A percentile compares a stretch with the other conserved stretches of the same genome.
phyloP scores from a whole-genome alignment of 805 yeast species.

The Cyberlindnera euphorbiiphila region DNA sequence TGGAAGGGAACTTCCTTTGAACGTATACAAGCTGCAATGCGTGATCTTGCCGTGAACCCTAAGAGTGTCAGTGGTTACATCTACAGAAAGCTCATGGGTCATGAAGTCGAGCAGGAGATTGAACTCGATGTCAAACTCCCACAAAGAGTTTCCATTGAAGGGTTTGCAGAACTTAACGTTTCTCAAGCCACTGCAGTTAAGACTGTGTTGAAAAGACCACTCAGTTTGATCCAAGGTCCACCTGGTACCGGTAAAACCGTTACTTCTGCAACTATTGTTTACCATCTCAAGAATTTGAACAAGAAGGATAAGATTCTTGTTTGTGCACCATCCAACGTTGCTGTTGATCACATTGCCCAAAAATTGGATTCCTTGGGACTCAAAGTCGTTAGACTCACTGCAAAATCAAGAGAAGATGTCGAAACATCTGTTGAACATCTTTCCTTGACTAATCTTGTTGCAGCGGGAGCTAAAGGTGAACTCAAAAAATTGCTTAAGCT shows the following conservation, averaged over 20 bases:
- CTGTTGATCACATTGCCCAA: slow-evolving; percentile 84
- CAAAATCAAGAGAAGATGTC: slow-evolving; percentile 76
- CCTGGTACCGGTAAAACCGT: slow-evolving; percentile 97
- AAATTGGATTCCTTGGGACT: slow-evolving; percentile 69
- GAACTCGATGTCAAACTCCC: slow-evolving; percentile 64
- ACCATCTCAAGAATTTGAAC: slow-evolving; percentile 62
- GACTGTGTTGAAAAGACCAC: slow-evolving; percentile 62
- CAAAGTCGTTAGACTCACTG: slow-evolving; percentile 72
- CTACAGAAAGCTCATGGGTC: slow-evolving; percentile 77
- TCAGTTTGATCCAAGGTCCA: slow-evolving; percentile 88
- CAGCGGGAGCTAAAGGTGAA: slow-evolving; percentile 45
- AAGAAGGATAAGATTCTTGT: slow-evolving; percentile 68
- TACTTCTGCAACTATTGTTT: slow-evolving; percentile 83
- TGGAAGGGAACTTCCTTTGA: slow-evolving; percentile 85
- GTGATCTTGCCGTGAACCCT: slow-evolving; percentile 62
- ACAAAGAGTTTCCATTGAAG: slow-evolving; percentile 54
- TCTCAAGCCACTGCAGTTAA: slow-evolving; percentile 80
- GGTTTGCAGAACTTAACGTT: slow-evolving; percentile 64
- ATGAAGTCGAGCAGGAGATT: slow-evolving; percentile 61
- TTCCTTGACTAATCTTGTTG: slow-evolving; percentile 53
- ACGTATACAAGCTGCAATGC: slow-evolving; percentile 80
- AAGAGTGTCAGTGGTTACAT: slow-evolving; percentile 69
- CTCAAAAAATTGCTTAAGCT: slow-evolving; percentile 55
- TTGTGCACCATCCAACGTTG: slow-evolving; percentile 95
- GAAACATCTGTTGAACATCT: slow-evolving; percentile 58